Percentiles rank a stretch among this genome's conserved stretches.
Conservation (phyloP, 768 basidiomycete species). For the Boletellus emodensis region DNA sequence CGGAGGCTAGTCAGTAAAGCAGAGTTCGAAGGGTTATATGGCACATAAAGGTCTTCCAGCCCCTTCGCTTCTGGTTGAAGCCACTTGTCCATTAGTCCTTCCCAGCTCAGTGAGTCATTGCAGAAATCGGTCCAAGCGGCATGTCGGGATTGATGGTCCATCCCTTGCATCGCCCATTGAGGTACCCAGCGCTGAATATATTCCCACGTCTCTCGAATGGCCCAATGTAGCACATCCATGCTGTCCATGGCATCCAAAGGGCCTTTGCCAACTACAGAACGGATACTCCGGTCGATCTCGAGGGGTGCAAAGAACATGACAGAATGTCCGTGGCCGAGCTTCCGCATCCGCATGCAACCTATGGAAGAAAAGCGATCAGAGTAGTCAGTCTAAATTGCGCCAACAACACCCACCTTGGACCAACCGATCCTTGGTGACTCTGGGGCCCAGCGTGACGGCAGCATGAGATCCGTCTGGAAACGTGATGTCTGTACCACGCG, state of each 20-base stretch:
- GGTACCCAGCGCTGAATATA: slow-evolving; percentile 36
- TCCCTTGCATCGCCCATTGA: slow-evolving; percentile 38
- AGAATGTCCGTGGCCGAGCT: slow-evolving; percentile 42
- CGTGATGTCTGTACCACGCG: slow-evolving; percentile 34
- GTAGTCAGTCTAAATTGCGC: neutral
- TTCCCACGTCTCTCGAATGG: slow-evolving; percentile 38
- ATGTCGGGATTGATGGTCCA: slow-evolving; percentile 4
- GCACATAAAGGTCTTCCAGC: neutral
- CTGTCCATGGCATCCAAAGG: slow-evolving; percentile 1
- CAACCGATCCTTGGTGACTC: too few relatives aligned
- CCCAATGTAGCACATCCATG: slow-evolving; percentile 39
- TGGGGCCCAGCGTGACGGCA: too few relatives aligned
- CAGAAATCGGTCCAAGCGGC: neutral
- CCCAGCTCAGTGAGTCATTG: neutral
- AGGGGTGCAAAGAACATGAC: slow-evolving; percentile 42
- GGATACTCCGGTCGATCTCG: slow-evolving; percentile 36
- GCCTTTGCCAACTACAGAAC: slow-evolving; percentile 15
- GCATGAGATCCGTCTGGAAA: slow-evolving; percentile 12
- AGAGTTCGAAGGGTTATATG: neutral
- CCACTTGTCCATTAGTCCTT: neutral
- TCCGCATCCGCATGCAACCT: slow-evolving; percentile 52
- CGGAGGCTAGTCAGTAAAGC: too few relatives aligned
- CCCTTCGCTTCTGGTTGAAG: neutral
- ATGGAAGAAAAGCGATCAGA: neutral
- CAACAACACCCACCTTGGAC: too few relatives aligned